Evolutionary conservation across 805 yeast genomes (phyloP).

Genomic region (Naumovozyma dairenensis): DNA sequence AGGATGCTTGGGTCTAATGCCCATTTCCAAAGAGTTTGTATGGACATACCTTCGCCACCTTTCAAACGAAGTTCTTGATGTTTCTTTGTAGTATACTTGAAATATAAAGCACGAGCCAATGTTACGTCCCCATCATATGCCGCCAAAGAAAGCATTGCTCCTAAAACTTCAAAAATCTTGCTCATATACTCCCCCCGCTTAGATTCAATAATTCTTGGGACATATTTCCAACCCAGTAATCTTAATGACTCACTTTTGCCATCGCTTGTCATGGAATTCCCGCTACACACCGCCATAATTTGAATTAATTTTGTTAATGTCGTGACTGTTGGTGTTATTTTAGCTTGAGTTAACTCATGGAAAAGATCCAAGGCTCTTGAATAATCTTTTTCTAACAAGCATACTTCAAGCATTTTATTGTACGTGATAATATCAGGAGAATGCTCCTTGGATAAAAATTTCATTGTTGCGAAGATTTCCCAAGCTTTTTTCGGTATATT

Average conservation of each 20-base stretch:
- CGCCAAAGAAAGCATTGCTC: slow-evolving; percentile 66
- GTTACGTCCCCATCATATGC: slow-evolving; percentile 71
- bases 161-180: slow-evolving; percentile 22
- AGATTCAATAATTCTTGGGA: slow-evolving; percentile 48
- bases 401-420: slow-evolving; percentile 58
- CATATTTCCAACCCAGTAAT: slow-evolving; percentile 63
- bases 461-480: slow-evolving; percentile 75
- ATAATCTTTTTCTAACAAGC: slow-evolving; percentile 50
- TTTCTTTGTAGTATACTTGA: slow-evolving; percentile 33
- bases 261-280: slow-evolving; percentile 19
- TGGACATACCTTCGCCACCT: slow-evolving; percentile 2
- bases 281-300: slow-evolving; percentile 21
- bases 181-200: slow-evolving; percentile 20
- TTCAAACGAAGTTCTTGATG: slow-evolving; percentile 8
- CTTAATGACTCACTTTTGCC: slow-evolving; percentile 23
- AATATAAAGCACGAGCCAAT: slow-evolving; percentile 58
- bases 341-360: slow-evolving; percentile 47
- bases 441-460: slow-evolving; percentile 56
- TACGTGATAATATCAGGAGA: slow-evolving; percentile 63
- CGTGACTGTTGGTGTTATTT: slow-evolving; percentile 13
- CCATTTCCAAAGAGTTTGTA: slow-evolving; percentile 13
- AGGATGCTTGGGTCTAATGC: slow-evolving; percentile 34
- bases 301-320: slow-evolving; percentile 20
- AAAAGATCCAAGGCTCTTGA: slow-evolving; percentile 71
- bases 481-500: slow-evolving; percentile 41